phyloP scores from a whole-genome alignment of 1,284 basidiomycete genomes.

The Boletellus deceptivus region DNA sequence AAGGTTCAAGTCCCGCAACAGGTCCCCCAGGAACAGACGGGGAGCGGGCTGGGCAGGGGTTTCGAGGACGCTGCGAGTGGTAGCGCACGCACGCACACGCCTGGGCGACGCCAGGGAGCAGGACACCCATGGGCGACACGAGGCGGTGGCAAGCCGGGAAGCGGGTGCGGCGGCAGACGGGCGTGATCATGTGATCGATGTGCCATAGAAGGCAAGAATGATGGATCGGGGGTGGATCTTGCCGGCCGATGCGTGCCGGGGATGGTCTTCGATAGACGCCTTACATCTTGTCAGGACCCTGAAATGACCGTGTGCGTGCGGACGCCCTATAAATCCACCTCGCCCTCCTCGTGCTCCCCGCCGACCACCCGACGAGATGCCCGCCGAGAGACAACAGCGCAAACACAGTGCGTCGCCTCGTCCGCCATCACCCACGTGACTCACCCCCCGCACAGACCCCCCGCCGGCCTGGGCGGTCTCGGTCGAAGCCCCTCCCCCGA shows the following conservation, averaged over 20 bases:
- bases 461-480: slow-evolving; percentile 50
- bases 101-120: too few relatives aligned
- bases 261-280: slow-evolving; percentile 29
- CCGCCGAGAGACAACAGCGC: slow-evolving; percentile 50
- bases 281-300: slow-evolving; percentile 35
- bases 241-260: slow-evolving; percentile 24
- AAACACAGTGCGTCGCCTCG: too few relatives aligned
- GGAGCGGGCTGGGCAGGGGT: too few relatives aligned
- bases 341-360: slow-evolving; percentile 28
- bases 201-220: too few relatives aligned
- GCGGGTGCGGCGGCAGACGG: slow-evolving; percentile 13
- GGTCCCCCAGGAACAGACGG: slow-evolving; percentile 8
- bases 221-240: too few relatives aligned
- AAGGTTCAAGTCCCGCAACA: slow-evolving; percentile 26
- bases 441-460: not conserved
- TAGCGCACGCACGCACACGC: too few relatives aligned
- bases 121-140: too few relatives aligned
- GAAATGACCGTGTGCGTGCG: slow-evolving; percentile 38
- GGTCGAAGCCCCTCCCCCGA: slow-evolving; percentile 42
- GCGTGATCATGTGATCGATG: slow-evolving; percentile 16
- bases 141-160: too few relatives aligned
- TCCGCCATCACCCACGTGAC: too few relatives aligned
- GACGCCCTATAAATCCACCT: slow-evolving; percentile 33
- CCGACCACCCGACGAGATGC: slow-evolving; percentile 39
- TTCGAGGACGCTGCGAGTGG: too few relatives aligned